A percentile compares a stretch with the other conserved stretches of the same genome.
These are phyloP conservation scores for Neurospora africana DNA, from an alignment of 495 filamentous ascomycete species.

Conservation along the genomic window DNA sequence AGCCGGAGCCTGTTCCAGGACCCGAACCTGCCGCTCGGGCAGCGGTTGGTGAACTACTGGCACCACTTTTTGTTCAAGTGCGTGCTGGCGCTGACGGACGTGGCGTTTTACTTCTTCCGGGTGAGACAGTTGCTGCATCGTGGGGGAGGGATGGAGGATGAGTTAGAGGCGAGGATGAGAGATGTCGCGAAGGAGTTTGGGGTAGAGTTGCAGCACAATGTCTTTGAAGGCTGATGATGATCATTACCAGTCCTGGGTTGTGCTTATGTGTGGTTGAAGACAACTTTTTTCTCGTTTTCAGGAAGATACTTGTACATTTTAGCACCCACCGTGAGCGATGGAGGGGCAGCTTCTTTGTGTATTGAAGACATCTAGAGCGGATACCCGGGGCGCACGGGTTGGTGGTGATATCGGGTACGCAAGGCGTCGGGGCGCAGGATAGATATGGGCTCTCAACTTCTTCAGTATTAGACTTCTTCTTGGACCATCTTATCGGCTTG, in stretches of 20 bases:
- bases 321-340: neutral
- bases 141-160: conserved; percentile 86
- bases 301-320: neutral
- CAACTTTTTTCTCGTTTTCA: neutral
- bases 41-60: conserved; percentile 44
- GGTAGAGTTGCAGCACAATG: conserved; percentile 73
- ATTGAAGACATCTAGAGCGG: neutral
- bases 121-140: conserved; percentile 60
- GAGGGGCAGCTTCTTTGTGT: neutral
- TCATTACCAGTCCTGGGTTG: neutral
- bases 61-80: conserved; percentile 68
- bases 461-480: neutral
- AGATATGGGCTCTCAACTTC: neutral
- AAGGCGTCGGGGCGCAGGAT: neutral
- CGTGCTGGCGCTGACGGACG: conserved; percentile 67
- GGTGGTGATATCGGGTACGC: neutral
- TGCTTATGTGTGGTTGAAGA: neutral
- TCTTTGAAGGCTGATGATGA: conserved; percentile 65
- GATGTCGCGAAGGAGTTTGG: conserved; percentile 83
- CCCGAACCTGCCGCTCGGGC: conserved; percentile 24
- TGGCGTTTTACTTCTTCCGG: conserved; percentile 73
- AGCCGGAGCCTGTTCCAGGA: conserved; percentile 64
- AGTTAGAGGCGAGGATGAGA: conserved; percentile 77
- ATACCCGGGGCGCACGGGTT: neutral
- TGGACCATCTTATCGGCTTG: neutral